Evolutionary conservation across 352 stramenopile genomes (phyloP).

Genomic region (Phytopythium delawarense): DNA sequence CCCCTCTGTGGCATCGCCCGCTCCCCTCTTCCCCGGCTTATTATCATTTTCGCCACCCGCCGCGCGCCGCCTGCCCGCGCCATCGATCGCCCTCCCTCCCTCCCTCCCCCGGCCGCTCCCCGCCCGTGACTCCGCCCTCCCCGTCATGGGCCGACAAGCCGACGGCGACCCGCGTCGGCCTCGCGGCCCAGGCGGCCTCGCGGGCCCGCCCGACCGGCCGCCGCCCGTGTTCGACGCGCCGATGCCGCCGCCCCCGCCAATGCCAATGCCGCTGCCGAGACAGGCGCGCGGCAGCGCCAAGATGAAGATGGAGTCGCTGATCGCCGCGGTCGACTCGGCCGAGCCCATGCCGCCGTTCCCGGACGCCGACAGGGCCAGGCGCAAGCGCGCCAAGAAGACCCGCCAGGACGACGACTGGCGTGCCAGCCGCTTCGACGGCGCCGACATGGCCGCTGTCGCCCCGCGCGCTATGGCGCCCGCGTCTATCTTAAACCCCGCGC

Average conservation of each 20-base stretch:
- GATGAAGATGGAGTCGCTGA: conserved; percentile 52
- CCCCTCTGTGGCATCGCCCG: conserved; percentile 1
- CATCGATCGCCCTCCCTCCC: background rate
- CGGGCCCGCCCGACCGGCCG: conserved; percentile 17
- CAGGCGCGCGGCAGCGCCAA: conserved; percentile 18
- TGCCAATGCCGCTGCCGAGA: background rate
- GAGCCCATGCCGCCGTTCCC: conserved; percentile 2
- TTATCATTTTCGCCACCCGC: conserved; percentile 5
- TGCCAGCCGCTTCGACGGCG: background rate
- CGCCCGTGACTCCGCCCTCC: background rate
- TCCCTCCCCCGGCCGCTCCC: background rate
- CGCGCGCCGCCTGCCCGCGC: background rate
- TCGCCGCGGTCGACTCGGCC: conserved; percentile 25
- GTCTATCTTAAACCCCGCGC: conserved; percentile 7
- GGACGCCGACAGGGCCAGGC: conserved; percentile 25
- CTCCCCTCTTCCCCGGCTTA: background rate
- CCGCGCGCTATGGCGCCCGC: conserved; percentile 8
- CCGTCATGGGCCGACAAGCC: conserved; percentile 29
- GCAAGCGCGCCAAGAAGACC: conserved; percentile 12
- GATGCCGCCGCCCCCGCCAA: conserved; percentile 8
- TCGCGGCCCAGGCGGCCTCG: conserved; percentile 7
- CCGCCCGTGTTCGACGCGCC: conserved; percentile 18
- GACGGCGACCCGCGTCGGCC: conserved; percentile 31
- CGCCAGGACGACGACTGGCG: conserved; percentile 3
- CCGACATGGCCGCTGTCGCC: conserved; percentile 8